These are phyloP conservation scores for Endocarpon pusillum DNA, from an alignment of 495 filamentous ascomycete genomes.

Conservation along the genomic window DNA sequence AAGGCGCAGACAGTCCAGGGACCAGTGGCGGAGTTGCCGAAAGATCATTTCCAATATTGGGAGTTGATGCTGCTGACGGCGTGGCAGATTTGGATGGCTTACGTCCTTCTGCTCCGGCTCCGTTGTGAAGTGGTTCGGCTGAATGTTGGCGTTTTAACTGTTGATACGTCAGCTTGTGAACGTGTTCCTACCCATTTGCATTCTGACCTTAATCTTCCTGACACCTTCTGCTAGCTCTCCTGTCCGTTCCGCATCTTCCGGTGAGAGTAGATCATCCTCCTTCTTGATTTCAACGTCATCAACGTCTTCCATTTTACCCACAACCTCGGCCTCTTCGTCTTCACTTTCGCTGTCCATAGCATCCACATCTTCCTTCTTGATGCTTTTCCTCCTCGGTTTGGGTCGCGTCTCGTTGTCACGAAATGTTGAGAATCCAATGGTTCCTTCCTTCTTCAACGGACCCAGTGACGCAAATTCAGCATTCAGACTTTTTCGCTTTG, in stretches of 20 bases:
- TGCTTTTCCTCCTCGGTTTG: conserved; percentile 32
- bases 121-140: conserved; percentile 48
- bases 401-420: conserved; percentile 45
- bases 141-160: conserved; percentile 95
- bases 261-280: conserved; percentile 38
- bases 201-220: conserved; percentile 82
- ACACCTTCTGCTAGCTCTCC: conserved; percentile 85
- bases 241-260: conserved; percentile 67
- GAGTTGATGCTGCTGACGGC: conserved; percentile 17
- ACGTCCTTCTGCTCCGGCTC: conserved; percentile 22
- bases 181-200: conserved; percentile 14
- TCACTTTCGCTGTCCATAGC: conserved; percentile 63
- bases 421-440: conserved; percentile 81
- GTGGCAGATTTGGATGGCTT: conserved; percentile 28
- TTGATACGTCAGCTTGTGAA: conserved; percentile 2
- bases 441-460: conserved; percentile 63
- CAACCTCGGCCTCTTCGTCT: conserved; percentile 37
- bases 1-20: conserved; percentile 13
- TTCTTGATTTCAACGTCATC: conserved; percentile 66
- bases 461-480: conserved; percentile 72
- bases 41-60: conserved; percentile 10
- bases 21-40: conserved; percentile 24
- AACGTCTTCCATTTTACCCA: conserved; percentile 41
- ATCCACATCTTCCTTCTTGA: conserved; percentile 35
- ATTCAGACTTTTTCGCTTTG: conserved; percentile 60